A percentile compares a stretch with the other conserved stretches of the same genome.
phyloP scores from a whole-genome alignment of 805 yeast genomes.

The Ogataea dorogensis region DNA sequence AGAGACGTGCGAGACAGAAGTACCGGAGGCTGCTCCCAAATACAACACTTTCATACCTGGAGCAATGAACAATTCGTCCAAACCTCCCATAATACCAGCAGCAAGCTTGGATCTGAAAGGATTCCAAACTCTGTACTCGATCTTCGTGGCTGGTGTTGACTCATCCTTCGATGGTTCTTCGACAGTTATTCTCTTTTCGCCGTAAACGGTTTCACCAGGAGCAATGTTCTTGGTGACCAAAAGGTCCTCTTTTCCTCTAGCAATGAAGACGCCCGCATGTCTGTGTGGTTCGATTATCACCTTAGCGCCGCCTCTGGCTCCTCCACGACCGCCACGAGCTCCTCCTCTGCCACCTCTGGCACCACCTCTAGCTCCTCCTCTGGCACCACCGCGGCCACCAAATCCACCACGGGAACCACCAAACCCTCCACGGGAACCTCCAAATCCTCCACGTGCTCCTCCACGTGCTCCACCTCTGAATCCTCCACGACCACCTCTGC shows the following conservation, averaged over 20 bases:
- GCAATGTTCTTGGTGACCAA: constrained; percentile 95
- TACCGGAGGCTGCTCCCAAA: constrained; percentile 99
- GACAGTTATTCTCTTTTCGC: constrained; percentile 92
- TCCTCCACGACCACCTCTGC: constrained; percentile 42
- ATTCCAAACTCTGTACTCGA: constrained; percentile 99
- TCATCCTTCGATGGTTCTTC: constrained; percentile 92
- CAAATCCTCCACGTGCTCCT: constrained; percentile 48
- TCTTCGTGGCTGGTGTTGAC: constrained; percentile 86
- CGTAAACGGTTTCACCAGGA: constrained; percentile 98
- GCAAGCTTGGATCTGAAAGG: constrained; percentile 99
- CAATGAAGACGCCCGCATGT: constrained; percentile 98
- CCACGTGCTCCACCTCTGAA: constrained; percentile 32
- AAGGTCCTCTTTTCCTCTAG: constrained; percentile 99
- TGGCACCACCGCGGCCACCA: constrained; percentile 43
- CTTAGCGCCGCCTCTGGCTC: constrained; percentile 90
- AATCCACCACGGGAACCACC: constrained; percentile 35
- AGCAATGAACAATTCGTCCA: constrained; percentile 93
- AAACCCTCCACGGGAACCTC: constrained; percentile 49
- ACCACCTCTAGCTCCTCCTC: constrained; percentile 57
- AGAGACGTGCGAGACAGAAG: constrained; percentile 97
- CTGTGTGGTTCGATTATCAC: constrained; percentile 98
- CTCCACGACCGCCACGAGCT: constrained; percentile 68
- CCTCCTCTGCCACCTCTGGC: constrained; percentile 65
- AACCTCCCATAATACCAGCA: constrained; percentile 99
- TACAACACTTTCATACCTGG: constrained; percentile 98